Evolutionary conservation across 805 yeast genomes (phyloP).

Genomic region (Starmerella vaccinii): DNA sequence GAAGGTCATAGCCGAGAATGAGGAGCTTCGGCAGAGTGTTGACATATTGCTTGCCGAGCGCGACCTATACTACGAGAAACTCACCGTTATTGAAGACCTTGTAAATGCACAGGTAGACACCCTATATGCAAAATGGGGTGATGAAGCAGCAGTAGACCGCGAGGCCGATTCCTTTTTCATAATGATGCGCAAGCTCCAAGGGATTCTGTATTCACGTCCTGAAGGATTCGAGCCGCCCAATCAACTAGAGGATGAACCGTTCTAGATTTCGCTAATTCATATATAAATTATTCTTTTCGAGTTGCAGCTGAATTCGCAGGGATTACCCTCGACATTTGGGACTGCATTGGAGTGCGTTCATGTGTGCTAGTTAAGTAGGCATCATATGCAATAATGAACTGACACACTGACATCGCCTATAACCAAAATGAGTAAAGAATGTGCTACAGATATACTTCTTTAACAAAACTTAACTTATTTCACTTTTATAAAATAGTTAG

Average conservation of each 20-base stretch:
- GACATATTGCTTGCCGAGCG: conserved; percentile 63
- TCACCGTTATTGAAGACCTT: conserved; percentile 77
- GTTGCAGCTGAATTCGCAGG: too few species aligned
- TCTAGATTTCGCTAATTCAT: too few species aligned
- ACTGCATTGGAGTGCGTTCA: too few species aligned
- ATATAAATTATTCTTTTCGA: too few species aligned
- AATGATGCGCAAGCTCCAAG: conserved; percentile 54
- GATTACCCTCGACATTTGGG: too few species aligned
- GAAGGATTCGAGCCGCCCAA: conserved; percentile 65
- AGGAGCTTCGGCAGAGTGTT: conserved; percentile 41
- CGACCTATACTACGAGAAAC: conserved; percentile 78
- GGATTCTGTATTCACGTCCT: conserved; percentile 66
- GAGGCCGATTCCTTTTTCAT: conserved; percentile 26
- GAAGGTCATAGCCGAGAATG: conserved; percentile 27
- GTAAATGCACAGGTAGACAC: conserved; percentile 53
- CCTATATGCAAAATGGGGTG: conserved; percentile 36
- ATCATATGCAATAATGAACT: too few species aligned
- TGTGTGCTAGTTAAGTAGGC: too few species aligned
- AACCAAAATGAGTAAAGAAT: too few species aligned
- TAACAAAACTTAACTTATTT: too few species aligned
- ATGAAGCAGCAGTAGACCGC: conserved; percentile 24
- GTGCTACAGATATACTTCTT: too few species aligned
- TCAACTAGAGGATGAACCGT: conserved; percentile 24
- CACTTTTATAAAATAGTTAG: too few species aligned
- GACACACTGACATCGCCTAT: too few species aligned